Percentiles rank a stretch among this genome's conserved stretches.
These are phyloP conservation scores for Myxozyma lipomycoides DNA, from an alignment of 805 yeast species.

Conservation along the genomic window DNA sequence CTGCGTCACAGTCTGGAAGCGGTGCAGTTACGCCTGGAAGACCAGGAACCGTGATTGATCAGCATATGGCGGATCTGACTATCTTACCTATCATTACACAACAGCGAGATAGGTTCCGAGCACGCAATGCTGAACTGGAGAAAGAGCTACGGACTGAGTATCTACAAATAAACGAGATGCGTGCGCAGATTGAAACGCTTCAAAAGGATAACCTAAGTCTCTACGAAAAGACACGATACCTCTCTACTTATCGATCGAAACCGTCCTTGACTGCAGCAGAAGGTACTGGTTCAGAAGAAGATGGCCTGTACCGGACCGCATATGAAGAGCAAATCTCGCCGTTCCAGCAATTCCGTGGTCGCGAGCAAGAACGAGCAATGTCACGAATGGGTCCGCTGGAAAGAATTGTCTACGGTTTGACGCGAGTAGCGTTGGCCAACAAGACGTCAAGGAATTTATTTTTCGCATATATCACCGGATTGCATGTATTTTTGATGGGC, in stretches of 20 bases:
- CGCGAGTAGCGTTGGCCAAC: slow-evolving; percentile 72
- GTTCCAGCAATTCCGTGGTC: slow-evolving; percentile 71
- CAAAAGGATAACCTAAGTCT: slow-evolving; percentile 72
- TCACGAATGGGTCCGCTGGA: slow-evolving; percentile 74
- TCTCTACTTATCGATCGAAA: slow-evolving; percentile 29
- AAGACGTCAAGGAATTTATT: slow-evolving; percentile 68
- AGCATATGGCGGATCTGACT: slow-evolving; percentile 33
- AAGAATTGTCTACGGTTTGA: slow-evolving; percentile 65
- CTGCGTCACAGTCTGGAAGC: slow-evolving; percentile 4
- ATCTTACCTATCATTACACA: slow-evolving; percentile 82
- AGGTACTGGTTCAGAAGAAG: slow-evolving; percentile 22
- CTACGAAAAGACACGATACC: slow-evolving; percentile 58
- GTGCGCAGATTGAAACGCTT: slow-evolving; percentile 59
- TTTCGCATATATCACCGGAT: slow-evolving; percentile 64
- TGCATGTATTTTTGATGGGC: slow-evolving; percentile 68
- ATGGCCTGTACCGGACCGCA: slow-evolving; percentile 51
- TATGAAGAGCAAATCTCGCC: slow-evolving; percentile 82
- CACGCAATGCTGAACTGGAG: slow-evolving; percentile 78
- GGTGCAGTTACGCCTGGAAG: slow-evolving; percentile 8
- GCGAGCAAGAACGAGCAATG: slow-evolving; percentile 70
- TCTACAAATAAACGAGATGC: slow-evolving; percentile 53
- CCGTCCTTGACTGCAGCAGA: slow-evolving; percentile 18
- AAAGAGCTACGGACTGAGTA: slow-evolving; percentile 65
- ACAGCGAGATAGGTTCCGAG: slow-evolving; percentile 89
- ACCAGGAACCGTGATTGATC: slow-evolving; percentile 12